Evolutionary conservation across 768 basidiomycete genomes (phyloP).

Genomic region (Leccinum olivaceopallidum): DNA sequence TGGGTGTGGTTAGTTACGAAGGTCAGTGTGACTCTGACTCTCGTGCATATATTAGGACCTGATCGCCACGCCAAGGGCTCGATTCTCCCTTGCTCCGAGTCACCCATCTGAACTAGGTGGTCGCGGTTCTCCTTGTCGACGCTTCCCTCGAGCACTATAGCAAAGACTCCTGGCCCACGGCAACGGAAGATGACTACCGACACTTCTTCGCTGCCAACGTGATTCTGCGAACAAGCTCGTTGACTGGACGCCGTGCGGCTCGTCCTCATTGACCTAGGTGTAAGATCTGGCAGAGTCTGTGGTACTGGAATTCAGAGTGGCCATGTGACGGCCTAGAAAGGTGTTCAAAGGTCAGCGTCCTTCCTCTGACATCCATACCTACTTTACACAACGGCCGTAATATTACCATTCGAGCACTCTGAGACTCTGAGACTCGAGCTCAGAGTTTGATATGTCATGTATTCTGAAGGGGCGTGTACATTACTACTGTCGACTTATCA

Average conservation of each 20-base stretch:
- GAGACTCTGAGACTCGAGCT: too few species aligned
- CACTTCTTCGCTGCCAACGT: conserved; percentile 1
- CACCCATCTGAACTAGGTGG: conserved; percentile 76
- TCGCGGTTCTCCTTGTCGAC: conserved; percentile 84
- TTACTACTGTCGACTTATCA: too few species aligned
- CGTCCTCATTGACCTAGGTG: conserved; percentile 68
- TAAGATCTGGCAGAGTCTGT: too few species aligned
- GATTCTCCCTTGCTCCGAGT: conserved; percentile 65
- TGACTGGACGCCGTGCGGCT: conserved; percentile 73
- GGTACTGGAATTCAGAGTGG: too few species aligned
- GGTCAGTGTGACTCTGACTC: conserved; percentile 45
- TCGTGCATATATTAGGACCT: background rate
- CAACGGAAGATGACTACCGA: conserved; percentile 27
- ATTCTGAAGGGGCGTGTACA: too few species aligned
- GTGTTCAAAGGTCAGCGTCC: too few species aligned
- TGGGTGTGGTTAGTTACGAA: conserved; percentile 89
- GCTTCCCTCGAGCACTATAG: conserved; percentile 56
- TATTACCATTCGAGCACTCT: too few species aligned
- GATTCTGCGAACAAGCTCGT: conserved; percentile 41
- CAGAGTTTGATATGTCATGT: too few species aligned
- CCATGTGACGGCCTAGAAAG: too few species aligned
- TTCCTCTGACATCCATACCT: too few species aligned
- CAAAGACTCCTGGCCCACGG: conserved; percentile 41
- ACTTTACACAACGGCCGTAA: too few species aligned
- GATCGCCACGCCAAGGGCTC: conserved; percentile 15